Base-by-base conservation (phyloP, 1,139 yeast species). In the Spencermartinsiella ligniputridi region DNA sequence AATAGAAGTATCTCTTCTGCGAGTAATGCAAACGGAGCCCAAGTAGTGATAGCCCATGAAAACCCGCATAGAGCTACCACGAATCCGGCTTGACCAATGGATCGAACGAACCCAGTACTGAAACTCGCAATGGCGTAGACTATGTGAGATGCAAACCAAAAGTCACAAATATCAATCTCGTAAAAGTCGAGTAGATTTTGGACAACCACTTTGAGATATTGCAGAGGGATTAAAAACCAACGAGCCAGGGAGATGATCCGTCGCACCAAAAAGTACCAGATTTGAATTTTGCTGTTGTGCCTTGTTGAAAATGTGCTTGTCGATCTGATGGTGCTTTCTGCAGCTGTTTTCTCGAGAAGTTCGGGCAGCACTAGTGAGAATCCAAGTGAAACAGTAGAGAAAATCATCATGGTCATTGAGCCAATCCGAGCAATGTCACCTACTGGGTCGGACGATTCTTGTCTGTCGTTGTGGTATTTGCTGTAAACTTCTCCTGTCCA, bases 21-120 rank as follows among this genome's bases (percentile, higher is more conserved):
- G n/a, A 69, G 56, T 13, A 69, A 49, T 1, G 71, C 61, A 50
- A 62, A 69, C 12, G 73, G 72, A 0, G 69, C 71, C 73, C 73
- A 69, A 2, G 68, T 57, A 1, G 69, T 62, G 22, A 66, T 51
- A 0, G 72, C 71, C 72, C 73, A 69, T 1, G 70, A 53, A 41
- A 67, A 55, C 11, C 73, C 73, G 40, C 67, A 61, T 8, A 61
- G 35, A 1, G 59, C 68, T 3, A 68, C 67, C 1, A 66, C 47
- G 3, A 50, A 39, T 3, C 68, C 60, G 1, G 69, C 71, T 8
- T 52, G 55, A 2, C 32, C 21, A 13, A 61, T 60, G 2, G 60
- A 53, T 1, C 44, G 27, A 3, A 64, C 64, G 39, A 57, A 61
- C 2, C 60, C 54, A 2, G 69, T 59, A 13, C 52, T 32, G 37